Conservation (phyloP, 202 grass and related monocot genomes). For the Carex sylvatica region DNA sequence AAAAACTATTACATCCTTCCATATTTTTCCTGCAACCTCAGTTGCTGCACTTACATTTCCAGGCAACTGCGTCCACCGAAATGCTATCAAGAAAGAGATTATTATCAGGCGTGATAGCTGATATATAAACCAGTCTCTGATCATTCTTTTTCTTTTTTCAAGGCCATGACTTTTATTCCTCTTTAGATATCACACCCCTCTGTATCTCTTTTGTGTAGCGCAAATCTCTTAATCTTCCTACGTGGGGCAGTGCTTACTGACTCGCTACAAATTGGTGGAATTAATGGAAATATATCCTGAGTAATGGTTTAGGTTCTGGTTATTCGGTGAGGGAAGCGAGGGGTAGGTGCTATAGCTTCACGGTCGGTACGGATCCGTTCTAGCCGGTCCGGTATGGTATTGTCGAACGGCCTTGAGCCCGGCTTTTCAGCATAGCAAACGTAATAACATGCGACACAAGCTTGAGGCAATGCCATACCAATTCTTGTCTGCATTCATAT, state of each 20-base stretch:
- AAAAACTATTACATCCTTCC: background rate
- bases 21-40: conserved; percentile 11
- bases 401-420: conserved; percentile 48
- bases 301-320: conserved; percentile 23
- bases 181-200: background rate
- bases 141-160: background rate
- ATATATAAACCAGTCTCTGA: background rate
- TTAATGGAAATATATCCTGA: background rate
- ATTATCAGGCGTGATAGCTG: background rate
- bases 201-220: background rate
- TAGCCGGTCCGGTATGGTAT: conserved; percentile 48
- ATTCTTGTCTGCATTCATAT: conserved; percentile 59
- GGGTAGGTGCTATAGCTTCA: conserved; percentile 43
- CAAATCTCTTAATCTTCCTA: background rate
- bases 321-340: conserved; percentile 58
- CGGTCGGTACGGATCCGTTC: conserved; percentile 13
- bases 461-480: conserved; percentile 96
- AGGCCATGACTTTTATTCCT: background rate
- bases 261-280: background rate
- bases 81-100: background rate
- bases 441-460: conserved; percentile 92
- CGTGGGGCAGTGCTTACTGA: background rate
- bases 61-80: background rate
- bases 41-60: conserved; percentile 8
- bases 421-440: conserved; percentile 95